Base-by-base conservation (phyloP, 2,329 filamentous ascomycete genomes). In the Fusarium tricinctum region DNA sequence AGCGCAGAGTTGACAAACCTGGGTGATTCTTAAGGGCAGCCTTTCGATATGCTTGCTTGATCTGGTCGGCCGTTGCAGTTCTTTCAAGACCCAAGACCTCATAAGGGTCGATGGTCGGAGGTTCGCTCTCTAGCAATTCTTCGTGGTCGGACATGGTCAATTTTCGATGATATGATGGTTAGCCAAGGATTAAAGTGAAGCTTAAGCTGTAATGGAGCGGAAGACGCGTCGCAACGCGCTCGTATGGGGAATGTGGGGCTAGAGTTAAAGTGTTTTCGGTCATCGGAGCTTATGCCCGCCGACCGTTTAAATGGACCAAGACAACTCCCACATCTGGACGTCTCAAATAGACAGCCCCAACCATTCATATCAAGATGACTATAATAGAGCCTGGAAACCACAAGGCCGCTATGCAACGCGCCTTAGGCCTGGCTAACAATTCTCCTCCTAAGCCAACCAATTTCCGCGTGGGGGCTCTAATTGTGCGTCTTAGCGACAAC, bases 41-140 rank as follows among this genome's bases (percentile, higher is more conserved):
- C 78, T 97, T 97, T 76, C 93, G 92, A 82, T 99, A 99, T 19
- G 95, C 93, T 19, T 88, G 89, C 78, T 97, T 97, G 81, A 99
- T 87, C 74, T 97, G 88, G 66, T 93, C 89, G 40, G 89, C 81
- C 0, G 91, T 92, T 15, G 94, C 94, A 52, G 87, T 83, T 63
- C 88, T 88, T 38, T 90, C 85, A 40, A 99, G 79, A 22, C 84
- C 87, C 10, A 99, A 88, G 54, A 95, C 88, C 73, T 90, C 87
- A 76, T 99, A 99, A 0, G 96, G 95, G 72, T 92, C 83, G 43
- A 91, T 88, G 19, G 75, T 75, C 0, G 92, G 91, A 2, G 88
- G 90, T 38, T 88, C 85, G 58, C 83, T 84, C 26, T 86, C 82
- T 23, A 82, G 68, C 22, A 84, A 74, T 38, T 91, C 87, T 48